phyloP scores from a whole-genome alignment of 192 early-diverging fungal species.

The Backusella circina region DNA sequence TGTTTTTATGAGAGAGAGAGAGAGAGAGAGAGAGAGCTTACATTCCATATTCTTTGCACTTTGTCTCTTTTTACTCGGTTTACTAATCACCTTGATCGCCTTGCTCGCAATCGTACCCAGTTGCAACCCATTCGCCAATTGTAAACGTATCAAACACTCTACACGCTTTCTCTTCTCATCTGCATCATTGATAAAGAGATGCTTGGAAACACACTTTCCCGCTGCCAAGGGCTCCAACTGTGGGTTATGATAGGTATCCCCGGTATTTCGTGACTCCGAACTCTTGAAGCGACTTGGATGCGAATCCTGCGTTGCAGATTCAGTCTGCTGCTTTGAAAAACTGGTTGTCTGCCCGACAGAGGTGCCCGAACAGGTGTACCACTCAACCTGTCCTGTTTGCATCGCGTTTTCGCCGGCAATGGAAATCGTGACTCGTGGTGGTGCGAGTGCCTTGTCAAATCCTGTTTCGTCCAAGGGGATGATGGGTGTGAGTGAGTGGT shows the following conservation, averaged over 20 bases:
- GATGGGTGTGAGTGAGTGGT: neutral
- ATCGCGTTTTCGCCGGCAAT: conserved; percentile 53
- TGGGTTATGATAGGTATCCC: conserved; percentile 19
- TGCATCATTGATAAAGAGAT: conserved; percentile 81
- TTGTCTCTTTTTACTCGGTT: conserved; percentile 89
- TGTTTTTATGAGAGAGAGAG: no score
- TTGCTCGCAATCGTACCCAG: conserved; percentile 70
- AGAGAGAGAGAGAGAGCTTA: conserved; percentile 34
- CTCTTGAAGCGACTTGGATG: conserved; percentile 15
- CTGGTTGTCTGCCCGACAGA: conserved; percentile 21
- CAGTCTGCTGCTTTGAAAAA: neutral
- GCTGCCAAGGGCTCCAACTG: conserved; percentile 37
- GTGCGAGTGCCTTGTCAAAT: conserved; percentile 9
- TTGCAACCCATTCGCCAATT: conserved; percentile 58
- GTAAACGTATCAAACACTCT: conserved; percentile 68
- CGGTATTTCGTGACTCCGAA: conserved; percentile 18
- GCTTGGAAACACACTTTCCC: conserved; percentile 77
- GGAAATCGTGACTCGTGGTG: conserved; percentile 51
- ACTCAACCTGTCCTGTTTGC: conserved; percentile 52
- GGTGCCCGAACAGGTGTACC: conserved; percentile 41
- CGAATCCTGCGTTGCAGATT: neutral
- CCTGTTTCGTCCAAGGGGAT: neutral
- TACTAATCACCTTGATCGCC: conserved; percentile 87
- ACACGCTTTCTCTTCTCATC: conserved; percentile 83
- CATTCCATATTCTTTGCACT: conserved; percentile 78